Conservation (phyloP, 2,329 filamentous ascomycete genomes). For the Fusarium nematophilum region DNA sequence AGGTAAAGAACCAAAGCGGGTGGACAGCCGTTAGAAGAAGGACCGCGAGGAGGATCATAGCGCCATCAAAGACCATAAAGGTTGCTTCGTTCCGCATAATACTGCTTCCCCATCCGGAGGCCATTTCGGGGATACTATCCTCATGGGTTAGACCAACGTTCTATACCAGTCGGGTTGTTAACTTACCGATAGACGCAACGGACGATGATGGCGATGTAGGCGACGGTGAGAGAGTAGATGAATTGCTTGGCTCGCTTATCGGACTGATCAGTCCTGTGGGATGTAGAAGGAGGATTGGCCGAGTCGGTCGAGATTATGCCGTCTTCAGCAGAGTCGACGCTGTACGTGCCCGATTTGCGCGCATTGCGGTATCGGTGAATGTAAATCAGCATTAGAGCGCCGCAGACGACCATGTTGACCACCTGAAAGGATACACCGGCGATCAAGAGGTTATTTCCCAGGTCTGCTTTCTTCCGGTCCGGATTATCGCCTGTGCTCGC, state of each 20-base stretch:
- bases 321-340: not conserved
- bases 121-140: not conserved
- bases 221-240: not conserved
- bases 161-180: not conserved
- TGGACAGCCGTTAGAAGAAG: not conserved
- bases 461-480: not conserved
- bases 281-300: not conserved
- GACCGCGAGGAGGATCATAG: not conserved
- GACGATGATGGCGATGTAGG: not conserved
- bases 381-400: not conserved
- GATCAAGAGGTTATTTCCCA: conserved; percentile 18
- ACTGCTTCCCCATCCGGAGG: not conserved
- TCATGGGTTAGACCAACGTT: not conserved
- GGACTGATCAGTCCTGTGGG: not conserved
- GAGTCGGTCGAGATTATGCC: not conserved
- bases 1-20: not conserved
- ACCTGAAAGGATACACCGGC: conserved; percentile 33
- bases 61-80: not conserved
- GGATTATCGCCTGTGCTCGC: not conserved
- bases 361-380: not conserved
- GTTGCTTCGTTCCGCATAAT: not conserved
- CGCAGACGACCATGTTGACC: conserved; percentile 30
- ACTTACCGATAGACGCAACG: not conserved
- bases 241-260: not conserved
- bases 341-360: not conserved